Percentiles rank a stretch among this genome's conserved stretches.
Evolutionary conservation across 1,284 basidiomycete species (phyloP).

Genomic region (Gymnopus androsaceus): DNA sequence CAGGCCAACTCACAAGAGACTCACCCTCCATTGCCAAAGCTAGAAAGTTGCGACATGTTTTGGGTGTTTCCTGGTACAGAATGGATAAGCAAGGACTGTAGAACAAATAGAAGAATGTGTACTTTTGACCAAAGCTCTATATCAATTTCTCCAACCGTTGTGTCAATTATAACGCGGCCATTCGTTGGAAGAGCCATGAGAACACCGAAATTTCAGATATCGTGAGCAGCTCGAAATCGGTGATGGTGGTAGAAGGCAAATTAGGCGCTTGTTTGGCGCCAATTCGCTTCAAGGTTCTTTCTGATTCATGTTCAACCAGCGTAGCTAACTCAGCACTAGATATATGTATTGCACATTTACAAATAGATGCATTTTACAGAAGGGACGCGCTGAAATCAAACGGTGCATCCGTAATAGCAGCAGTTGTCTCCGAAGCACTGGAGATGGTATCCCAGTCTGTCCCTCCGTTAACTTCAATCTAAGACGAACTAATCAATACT

Average conservation of each 20-base stretch:
- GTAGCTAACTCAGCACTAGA: no score
- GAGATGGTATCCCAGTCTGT: conserved; percentile 24
- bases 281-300: no score
- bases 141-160: conserved; percentile 90
- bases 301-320: no score
- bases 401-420: conserved; percentile 19
- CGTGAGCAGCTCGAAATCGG: no score
- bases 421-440: conserved; percentile 18
- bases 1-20: conserved; percentile 17
- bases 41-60: conserved; percentile 91
- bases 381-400: conserved; percentile 24
- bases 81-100: neutral
- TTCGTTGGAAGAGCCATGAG: conserved; percentile 84
- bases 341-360: no score
- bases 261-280: no score
- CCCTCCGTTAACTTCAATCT: conserved; percentile 27
- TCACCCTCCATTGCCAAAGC: conserved; percentile 86
- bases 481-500: neutral
- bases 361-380: no score
- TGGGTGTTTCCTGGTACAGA: conserved; percentile 77
- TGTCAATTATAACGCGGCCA: conserved; percentile 87
- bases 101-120: neutral
- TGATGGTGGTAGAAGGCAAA: no score
- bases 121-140: conserved; percentile 95
- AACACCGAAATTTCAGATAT: no score